A percentile compares a stretch with the other conserved stretches of the same genome.
Conservation (phyloP, 2,329 filamentous ascomycete species). For the Phyllosticta citrichinensis region DNA sequence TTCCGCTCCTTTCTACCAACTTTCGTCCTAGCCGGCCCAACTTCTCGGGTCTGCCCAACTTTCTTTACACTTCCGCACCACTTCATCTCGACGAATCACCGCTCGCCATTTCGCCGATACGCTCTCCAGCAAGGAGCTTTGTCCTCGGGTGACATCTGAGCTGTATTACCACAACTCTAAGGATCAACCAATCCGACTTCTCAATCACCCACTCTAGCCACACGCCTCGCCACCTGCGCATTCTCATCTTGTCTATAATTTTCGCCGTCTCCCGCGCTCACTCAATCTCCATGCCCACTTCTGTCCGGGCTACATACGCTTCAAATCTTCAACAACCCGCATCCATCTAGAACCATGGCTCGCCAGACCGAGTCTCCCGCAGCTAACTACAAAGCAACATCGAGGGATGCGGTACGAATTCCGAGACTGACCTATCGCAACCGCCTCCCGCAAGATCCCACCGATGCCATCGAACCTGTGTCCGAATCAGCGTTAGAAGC, state of each 20-base stretch:
- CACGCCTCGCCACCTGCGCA: neutral
- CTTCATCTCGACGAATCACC: slow-evolving; percentile 6
- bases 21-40: slow-evolving; percentile 4
- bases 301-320: neutral
- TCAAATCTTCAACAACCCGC: neutral
- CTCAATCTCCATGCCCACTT: neutral
- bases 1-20: neutral
- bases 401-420: neutral
- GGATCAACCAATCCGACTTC: slow-evolving; percentile 1
- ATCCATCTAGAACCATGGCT: neutral
- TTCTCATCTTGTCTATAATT: neutral
- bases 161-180: slow-evolving; percentile 1
- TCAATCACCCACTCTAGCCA: neutral
- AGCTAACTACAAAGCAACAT: neutral
- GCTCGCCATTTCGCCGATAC: neutral
- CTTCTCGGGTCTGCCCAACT: slow-evolving; percentile 6
- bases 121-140: slow-evolving; percentile 5
- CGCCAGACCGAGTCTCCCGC: neutral
- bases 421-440: slow-evolving; percentile 8
- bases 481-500: neutral
- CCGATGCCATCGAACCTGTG: neutral
- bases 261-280: neutral
- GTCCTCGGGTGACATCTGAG: neutral
- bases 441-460: neutral
- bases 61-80: neutral